Conservation (phyloP, 345 rosid genomes). For the Populus ilicifolia region DNA sequence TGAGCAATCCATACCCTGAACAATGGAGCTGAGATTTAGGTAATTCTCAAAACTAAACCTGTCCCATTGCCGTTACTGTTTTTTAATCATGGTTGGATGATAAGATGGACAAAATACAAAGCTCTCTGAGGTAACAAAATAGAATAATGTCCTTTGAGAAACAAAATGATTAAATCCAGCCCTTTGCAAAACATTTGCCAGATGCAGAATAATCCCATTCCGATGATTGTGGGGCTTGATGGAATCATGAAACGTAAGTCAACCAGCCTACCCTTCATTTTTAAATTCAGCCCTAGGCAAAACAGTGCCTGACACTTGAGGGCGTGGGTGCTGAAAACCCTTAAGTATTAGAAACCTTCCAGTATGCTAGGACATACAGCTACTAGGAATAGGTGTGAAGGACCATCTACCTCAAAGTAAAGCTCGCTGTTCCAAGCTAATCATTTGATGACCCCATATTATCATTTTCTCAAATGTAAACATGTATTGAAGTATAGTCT, state of each 20-base stretch:
- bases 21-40: background rate
- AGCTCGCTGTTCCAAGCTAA: background rate
- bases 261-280: background rate
- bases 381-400: background rate
- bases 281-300: background rate
- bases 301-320: background rate
- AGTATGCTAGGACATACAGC: background rate
- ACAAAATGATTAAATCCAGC: no score
- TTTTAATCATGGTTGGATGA: background rate
- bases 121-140: no score
- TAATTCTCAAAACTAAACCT: conserved; percentile 1
- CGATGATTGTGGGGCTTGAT: no score
- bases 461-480: background rate
- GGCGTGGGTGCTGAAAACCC: background rate
- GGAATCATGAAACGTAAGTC: background rate
- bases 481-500: background rate
- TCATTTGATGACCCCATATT: background rate
- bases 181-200: no score
- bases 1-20: background rate
- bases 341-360: background rate
- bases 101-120: background rate
- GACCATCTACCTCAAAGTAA: background rate
- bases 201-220: no score
- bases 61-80: background rate
- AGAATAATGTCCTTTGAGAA: no score